Evolutionary conservation across 2,329 filamentous ascomycete species (phyloP), one percentile per base, ranked within the genome.

Genomic region (Neopestalotiopsis clavispora): DNA sequence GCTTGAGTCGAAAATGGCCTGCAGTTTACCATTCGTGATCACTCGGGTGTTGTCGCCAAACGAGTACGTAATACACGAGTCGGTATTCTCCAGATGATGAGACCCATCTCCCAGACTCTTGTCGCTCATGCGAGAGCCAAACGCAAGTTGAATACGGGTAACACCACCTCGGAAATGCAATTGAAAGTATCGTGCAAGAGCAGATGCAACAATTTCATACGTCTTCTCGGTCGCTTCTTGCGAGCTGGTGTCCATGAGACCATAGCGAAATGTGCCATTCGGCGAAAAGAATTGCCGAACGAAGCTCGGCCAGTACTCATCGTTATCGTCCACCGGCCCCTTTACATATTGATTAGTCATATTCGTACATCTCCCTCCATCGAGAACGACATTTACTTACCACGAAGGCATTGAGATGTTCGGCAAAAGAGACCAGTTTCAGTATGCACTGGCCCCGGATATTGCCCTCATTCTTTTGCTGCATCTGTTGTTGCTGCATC

Each of bases 111-210:
- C 84, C 45, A 92, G 79, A 10, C 85, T 81, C 65, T 84, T 84
- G 71, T 91, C 89, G 0, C 80, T 80, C 1, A 83, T 85, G 2
- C 85, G 84, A 75, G 89, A 91, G 74, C 97, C 94, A 75, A 97
- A 87, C 28, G 94, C 89, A 77, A 98, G 87, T 78, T 97, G 94
- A 74, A 98, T 93, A 67, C 91, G 93, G 74, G 89, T 92, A 67
- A 98, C 91, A 6, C 94, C 95, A 70, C 94, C 95, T 68, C 92
- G 91, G 78, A 96, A 98, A 75, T 97, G 92, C 0, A 94, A 95
- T 75, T 92, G 90, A 78, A 97, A 98, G 80, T 96, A 98, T 75
- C 95, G 90, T 42, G 95, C 90, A 60, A 99, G 85, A 0, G 93
- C 93, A 3, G 94, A 89, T 69, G 89, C 93, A 2, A 91, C 89